Base-by-base conservation (phyloP, 2,329 filamentous ascomycete genomes). In the Sporothrix humicola region DNA sequence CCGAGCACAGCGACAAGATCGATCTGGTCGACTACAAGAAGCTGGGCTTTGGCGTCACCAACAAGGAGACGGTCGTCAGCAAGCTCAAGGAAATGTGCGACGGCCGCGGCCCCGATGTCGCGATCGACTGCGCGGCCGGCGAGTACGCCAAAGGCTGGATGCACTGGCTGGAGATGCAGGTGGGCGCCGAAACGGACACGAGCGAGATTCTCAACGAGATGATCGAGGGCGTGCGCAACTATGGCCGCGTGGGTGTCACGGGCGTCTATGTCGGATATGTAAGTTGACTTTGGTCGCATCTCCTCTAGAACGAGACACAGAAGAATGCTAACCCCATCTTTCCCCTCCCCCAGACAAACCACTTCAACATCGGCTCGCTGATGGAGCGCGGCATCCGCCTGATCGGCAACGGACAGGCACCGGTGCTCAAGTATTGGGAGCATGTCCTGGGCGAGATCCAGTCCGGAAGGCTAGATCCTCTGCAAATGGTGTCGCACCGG, bases 351-450 rank as follows among this genome's bases (percentile, higher is more conserved):
- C 76, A 91, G 87, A 93, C 91, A 26, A 94, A 94, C 82, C 91
- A 93, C 81, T 93, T 95, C 85, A 93, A 93, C 82, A 90, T 95
- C 77, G 93, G 94, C 10, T 90, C 92, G 0, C 80, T 97, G 15
- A 97, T 97, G 93, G 90, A 97, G 82, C 90, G 92, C 46, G 93
- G 93, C n/a, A 89, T 97, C 77, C 90, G 92, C 0, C 87, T 97
- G 61, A 94, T 90, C 59, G 88, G 89, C 20, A 89, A 89, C 77
- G 88, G 88, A 1, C 88, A 90, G 77, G 88, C 88, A 0, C 93
- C 93, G 0, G 93, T 97, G 0, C 93, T 95, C 78, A 88, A 91
- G 78, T 96, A 97, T 83, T 97, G 93, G 94, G 86, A 93, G 31
- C 87, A 92, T 3, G 84, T 97, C n/a, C 85, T 96, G 63, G 83